Evolutionary conservation across 805 yeast genomes (phyloP), one percentile per base, ranked within the genome.

Genomic region (Starmerella khaoyaiensis): DNA sequence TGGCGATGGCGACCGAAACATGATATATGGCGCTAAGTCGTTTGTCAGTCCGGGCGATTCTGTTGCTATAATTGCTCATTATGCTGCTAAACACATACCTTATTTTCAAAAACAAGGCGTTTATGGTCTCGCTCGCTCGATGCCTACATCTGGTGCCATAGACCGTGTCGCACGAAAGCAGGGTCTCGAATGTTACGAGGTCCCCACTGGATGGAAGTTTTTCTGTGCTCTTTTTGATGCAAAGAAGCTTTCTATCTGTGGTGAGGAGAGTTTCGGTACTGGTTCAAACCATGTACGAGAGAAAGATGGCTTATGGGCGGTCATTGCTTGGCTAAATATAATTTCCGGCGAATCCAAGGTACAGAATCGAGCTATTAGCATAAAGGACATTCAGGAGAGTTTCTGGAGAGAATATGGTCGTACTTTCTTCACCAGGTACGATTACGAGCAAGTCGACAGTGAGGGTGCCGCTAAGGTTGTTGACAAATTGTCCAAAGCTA

Each of bases 131-230:
- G 98, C 98, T 10, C 72, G 98, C 56, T 81, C 94, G 9, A 87
- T 87, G 95, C 98, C 98, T 41, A 87, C 98, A 10, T 77, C 93
- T 10, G 84, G 80, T 31, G 97, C 98, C 23, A 69, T 87, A 51
- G 98, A 87, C 53, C 68, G 79, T 40, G 98, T 90, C 18, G 97
- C 94, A 21, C 71, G 72, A 56, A 66, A 67, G 41, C 75, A 82
- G 60, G 78, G 78, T 22, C 62, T 87, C 47, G 62, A 76, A 35
- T 65, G 76, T 44, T 87, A 87, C 60, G 98, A 90, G 62, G 97
- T 90, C 5, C 98, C 98, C 38, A 87, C 98, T 15, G 98, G 97
- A 24, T 87, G 98, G 98, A 87, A 87, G 62, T 87, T 87, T 58
- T 87, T 87, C 71, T 86, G 97, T 62, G 87, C 94, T 4, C 64